Base-by-base conservation (phyloP, 2,329 filamentous ascomycete genomes). In the Calonectria pseudoturangicola region DNA sequence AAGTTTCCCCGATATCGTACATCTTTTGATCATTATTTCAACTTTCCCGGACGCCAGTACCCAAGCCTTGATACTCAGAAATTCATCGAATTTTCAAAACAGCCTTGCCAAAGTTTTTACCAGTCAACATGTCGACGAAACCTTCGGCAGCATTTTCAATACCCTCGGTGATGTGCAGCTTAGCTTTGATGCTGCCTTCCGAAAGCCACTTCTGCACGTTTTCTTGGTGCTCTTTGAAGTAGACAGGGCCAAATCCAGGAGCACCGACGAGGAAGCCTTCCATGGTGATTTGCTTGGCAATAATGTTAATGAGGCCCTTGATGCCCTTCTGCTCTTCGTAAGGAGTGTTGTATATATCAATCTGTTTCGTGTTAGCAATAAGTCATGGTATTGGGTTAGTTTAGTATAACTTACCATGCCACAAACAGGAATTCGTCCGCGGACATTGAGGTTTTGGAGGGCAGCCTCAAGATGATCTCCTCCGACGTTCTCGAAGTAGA, bases 31-130 rank as follows among this genome's bases (percentile, higher is more conserved):
- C 21, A 48, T 48, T 21, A 25, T 48, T 12, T 13, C 45, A 48
- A 8, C 6, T 13, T 47, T 48, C 18, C 45, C 45, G 5, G 7
- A 25, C 12, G 33, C 33, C 33, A 3, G 33, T 36, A 36, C 45
- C 43, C n/a, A 48, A 21, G 6, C 45, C 45, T 10, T 25, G 1
- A 13, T 9, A 3, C 25, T 21, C 12, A 25, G n/a, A 48, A 18
- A 25, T 41, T 66, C 76, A 76, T 43, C 75, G 73, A n/a, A 90
- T 83, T 87, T 94, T 93, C 79, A 97, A 80, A 27, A 97, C 90
- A 18, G 94, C 93, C 90, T 98, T 98, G 77, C 95, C 95, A 84
- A 95, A 94, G 87, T 97, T 97, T 84, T 93, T 89, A 60, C 95
- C 95, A 80, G 90, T 83, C 68, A 97, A 88, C 87, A 97, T 92